Evolutionary conservation across 768 basidiomycete species (phyloP).

Genomic region (Trametes elegans): DNA sequence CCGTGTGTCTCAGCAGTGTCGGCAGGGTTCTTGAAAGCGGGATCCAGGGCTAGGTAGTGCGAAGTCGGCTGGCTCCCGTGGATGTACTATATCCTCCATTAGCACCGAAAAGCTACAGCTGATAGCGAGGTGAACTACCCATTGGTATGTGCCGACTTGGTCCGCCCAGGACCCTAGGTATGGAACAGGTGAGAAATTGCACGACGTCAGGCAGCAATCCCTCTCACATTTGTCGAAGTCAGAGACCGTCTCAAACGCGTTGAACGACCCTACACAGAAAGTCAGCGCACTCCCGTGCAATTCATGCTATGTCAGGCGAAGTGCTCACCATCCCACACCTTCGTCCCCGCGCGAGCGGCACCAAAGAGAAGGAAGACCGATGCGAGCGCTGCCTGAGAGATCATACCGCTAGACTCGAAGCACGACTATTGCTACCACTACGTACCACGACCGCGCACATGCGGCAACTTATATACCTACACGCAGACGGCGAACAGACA

Average conservation of each 20-base stretch:
- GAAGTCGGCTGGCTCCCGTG: conserved; percentile 53
- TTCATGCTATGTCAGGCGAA: too few relatives aligned
- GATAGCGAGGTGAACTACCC: conserved; percentile 35
- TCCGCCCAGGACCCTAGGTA: conserved; percentile 52
- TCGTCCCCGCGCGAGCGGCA: conserved; percentile 45
- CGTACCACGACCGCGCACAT: neutral
- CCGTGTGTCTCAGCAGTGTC: conserved; percentile 48
- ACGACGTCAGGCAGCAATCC: neutral
- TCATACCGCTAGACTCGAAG: conserved; percentile 26
- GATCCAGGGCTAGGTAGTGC: conserved; percentile 48
- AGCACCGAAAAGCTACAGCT: neutral
- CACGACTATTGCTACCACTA: neutral
- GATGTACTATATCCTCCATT: conserved; percentile 37
- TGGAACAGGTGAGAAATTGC: neutral
- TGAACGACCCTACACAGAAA: conserved; percentile 37
- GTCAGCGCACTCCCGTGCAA: too few relatives aligned
- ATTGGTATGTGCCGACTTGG: conserved; percentile 56
- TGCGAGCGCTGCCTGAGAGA: conserved; percentile 27
- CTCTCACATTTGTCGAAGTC: conserved; percentile 54
- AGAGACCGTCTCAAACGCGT: conserved; percentile 41
- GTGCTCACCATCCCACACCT: conserved; percentile 48
- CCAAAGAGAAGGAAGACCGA: conserved; percentile 25
- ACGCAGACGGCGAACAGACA: neutral
- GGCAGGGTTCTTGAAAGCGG: conserved; percentile 59
- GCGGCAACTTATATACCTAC: neutral